Evolutionary conservation across 495 filamentous ascomycete species (phyloP), one percentile per base, ranked within the genome.

Genomic region (Zalerion maritima): DNA sequence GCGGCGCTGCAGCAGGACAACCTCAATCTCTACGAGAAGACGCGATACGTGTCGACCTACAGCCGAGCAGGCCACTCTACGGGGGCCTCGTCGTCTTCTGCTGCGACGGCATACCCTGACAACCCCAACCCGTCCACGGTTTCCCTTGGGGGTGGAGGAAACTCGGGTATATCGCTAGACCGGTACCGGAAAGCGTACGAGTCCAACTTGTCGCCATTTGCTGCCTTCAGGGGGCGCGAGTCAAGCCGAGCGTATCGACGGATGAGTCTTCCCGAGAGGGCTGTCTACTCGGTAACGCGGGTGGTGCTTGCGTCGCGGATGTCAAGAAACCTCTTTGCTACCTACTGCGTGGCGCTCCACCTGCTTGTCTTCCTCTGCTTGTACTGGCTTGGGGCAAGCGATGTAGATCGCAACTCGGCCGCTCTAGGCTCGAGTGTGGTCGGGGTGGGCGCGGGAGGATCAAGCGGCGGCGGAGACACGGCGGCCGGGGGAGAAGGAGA

Each of bases 1-100:
- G 76, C 85, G 22, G 78, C 83, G 7, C 62, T 99, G 8, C 89
- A 96, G 47, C 89, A 84, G 50, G 89, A 99, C 54, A 99, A 99
- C 48, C 67, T 99, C 18, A 78, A 80, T 43, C 71, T 99, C 2
- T 99, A 99, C 50, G 89, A 99, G 50, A 99, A 94, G 65, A 93
- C 89, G 19, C 74, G 89, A 21, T 99, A 96, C 53, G 74, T 94
- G 8, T 91, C 85, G 9, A 81, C 82, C 3, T 96, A 94, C 62
- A 86, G 71, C 45, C 73, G 83, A 28, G 20, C 35, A 22, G 26
- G 5, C 26, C 24, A 13, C 21, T 57, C 62, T 25, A 64, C 62
- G 25, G 63, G 60, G 1, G 57, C 60, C 8, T 51, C 57, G n/a
- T 58, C 69, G 28, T 63, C 73, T n/a, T 74, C 81, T 7, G 75